Conservation (phyloP, 306 rosid genomes). For the Corylus heterophylla region DNA sequence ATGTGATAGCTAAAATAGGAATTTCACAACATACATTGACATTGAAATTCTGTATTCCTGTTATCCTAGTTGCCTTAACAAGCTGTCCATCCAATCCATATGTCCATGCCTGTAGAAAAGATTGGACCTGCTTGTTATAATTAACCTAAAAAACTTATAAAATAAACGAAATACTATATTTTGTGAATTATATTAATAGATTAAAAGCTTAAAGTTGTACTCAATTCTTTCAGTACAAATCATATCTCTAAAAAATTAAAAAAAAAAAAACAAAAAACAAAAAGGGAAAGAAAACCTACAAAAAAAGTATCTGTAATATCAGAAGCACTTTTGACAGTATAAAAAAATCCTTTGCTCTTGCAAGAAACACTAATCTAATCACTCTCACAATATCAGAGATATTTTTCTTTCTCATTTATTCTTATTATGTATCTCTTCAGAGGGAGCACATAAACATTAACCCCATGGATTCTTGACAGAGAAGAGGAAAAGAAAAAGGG, state of each 20-base stretch:
- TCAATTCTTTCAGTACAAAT: neutral
- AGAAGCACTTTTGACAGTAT: too few species aligned
- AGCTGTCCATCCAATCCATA: constrained; percentile 83
- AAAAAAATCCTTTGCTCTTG: too few species aligned
- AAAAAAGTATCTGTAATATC: too few species aligned
- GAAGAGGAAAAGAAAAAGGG: too few species aligned
- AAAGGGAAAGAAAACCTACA: too few species aligned
- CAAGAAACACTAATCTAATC: too few species aligned
- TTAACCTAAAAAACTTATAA: neutral
- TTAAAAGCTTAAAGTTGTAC: neutral
- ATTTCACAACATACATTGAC: constrained; percentile 52
- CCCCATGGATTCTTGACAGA: too few species aligned
- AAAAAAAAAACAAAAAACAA: too few species aligned
- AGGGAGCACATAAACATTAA: too few species aligned
- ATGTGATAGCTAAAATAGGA: constrained; percentile 15
- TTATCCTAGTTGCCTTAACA: constrained; percentile 71
- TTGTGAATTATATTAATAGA: neutral
- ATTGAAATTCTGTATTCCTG: constrained; percentile 71
- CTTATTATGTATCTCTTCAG: too few species aligned
- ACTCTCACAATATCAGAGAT: too few species aligned
- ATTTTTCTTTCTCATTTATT: too few species aligned
- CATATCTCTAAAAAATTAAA: neutral
- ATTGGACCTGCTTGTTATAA: constrained; percentile 7
- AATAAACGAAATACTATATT: neutral
- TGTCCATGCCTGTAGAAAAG: constrained; percentile 83